Base-by-base conservation (phyloP, 2,329 filamentous ascomycete genomes). In the Fusarium pseudograminearum region DNA sequence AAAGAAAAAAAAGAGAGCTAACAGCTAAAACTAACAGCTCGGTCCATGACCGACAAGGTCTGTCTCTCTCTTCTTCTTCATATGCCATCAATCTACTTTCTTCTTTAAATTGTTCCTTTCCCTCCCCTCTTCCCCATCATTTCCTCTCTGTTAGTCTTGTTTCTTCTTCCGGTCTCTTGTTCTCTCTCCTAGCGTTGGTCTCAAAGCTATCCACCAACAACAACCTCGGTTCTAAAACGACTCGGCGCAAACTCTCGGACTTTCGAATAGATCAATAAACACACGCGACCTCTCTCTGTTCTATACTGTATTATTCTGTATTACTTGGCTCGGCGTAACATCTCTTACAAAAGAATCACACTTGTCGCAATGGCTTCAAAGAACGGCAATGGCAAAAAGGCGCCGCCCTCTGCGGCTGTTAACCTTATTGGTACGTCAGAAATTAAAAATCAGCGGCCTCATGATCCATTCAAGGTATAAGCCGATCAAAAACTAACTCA, bases 341-440 rank as follows among this genome's bases (percentile, higher is more conserved):
- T 44, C 18, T 50, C 30, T 20, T 28, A 48, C 22, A 26, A 26
- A 2, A 3, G 26, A 7, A 60, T 48, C 24, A 33, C 28, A 41
- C 63, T 38, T 7, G 51, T 67, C 65, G 71, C 65, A 67, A 82
- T 82, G 80, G 73, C 80, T 71, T 73, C 65, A 70, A 61, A 74
- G 74, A 57, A 62, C 33, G 55, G 66, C 48, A 75, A 77, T 56
- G 76, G 65, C 60, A 79, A 85, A 83, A 95, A 92, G 84, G 89
- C 91, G 84, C 91, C 93, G 75, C 89, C 94, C 64, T 94, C 94
- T 58, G 92, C 90, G 69, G 94, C 94, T 45, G 94, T 93, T 48
- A 98, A 98, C 81, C 83, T 98, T 76, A 94, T 98, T 76, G 93
- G 93, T 96, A 85, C 76, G 87, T 77, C 72, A 24, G 51, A 60